phyloP scores from a whole-genome alignment of 179 eudicot genomes.

The Actinidia arguta region DNA sequence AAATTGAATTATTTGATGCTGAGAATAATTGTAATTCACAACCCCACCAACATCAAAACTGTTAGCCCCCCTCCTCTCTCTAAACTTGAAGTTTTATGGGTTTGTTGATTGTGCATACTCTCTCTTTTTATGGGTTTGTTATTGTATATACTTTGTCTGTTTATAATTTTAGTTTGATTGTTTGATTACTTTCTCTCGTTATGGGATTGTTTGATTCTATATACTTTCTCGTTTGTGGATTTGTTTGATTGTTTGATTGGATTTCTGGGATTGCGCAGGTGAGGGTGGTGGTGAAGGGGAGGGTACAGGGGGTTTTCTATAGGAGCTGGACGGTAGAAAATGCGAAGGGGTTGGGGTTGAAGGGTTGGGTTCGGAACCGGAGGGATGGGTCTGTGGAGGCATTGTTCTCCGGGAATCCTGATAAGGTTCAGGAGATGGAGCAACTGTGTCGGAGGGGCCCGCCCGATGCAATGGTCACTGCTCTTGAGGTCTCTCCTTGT shows the following conservation, averaged over 20 bases:
- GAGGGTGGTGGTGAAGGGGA: constrained; percentile 83
- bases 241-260: too few relatives aligned
- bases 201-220: background rate
- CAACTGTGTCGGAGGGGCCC: constrained; percentile 87
- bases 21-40: too few relatives aligned
- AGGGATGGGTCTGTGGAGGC: constrained; percentile 96
- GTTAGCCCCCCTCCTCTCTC: too few relatives aligned
- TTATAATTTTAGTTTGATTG: too few relatives aligned
- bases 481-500: constrained; percentile 56
- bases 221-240: background rate
- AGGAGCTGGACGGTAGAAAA: constrained; percentile 87
- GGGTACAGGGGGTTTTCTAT: constrained; percentile 91
- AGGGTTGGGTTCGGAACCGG: constrained; percentile 93
- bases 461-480: constrained; percentile 41
- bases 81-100: background rate
- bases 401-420: constrained; percentile 70
- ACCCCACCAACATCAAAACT: too few relatives aligned
- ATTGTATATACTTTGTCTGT: too few relatives aligned
- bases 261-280: constrained; percentile 46
- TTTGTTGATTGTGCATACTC: background rate
- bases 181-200: background rate
- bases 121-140: too few relatives aligned
- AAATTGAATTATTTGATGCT: too few relatives aligned
- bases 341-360: constrained; percentile 73
- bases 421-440: constrained; percentile 88